Percentiles rank a stretch among this genome's conserved stretches.
Conservation (phyloP, 192 early-diverging fungal species). For the Mortierella antarctica region DNA sequence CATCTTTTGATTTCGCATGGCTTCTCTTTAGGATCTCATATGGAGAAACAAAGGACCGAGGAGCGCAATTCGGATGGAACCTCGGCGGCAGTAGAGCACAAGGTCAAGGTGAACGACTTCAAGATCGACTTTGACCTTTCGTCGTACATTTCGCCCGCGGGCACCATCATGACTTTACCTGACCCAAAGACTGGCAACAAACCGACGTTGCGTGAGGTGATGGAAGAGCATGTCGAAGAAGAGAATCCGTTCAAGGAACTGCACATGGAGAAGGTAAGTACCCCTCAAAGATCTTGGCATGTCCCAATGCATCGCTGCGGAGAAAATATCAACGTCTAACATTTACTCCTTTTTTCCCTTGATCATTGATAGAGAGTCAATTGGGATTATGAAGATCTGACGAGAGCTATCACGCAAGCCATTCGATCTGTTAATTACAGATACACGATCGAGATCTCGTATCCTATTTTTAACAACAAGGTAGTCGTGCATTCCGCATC, state of each 20-base stretch:
- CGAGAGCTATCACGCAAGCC: constrained; percentile 41
- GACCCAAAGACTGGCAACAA: constrained; percentile 20
- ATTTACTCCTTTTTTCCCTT: neutral
- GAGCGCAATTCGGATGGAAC: constrained; percentile 13
- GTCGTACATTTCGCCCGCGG: constrained; percentile 30
- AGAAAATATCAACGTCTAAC: no score
- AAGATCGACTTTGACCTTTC: constrained; percentile 50
- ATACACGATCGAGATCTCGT: constrained; percentile 52
- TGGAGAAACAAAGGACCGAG: constrained; percentile 15
- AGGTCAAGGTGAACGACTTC: constrained; percentile 46
- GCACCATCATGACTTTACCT: constrained; percentile 26
- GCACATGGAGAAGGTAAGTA: constrained; percentile 51
- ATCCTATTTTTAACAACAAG: constrained; percentile 39
- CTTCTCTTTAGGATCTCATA: constrained; percentile 36
- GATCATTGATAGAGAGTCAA: constrained; percentile 22
- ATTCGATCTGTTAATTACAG: constrained; percentile 47
- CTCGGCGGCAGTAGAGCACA: constrained; percentile 5
- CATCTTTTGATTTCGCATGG: neutral
- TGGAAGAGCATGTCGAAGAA: constrained; percentile 46
- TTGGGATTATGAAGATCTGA: constrained; percentile 54
- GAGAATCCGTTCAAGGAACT: constrained; percentile 54
- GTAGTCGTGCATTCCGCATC: constrained; percentile 40
- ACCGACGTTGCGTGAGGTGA: constrained; percentile 34
- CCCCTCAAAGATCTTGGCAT: no score
- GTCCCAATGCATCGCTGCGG: no score